Evolutionary conservation across 495 filamentous ascomycete species (phyloP), one percentile per base, ranked within the genome.

Genomic region (Penicillium malachiteum): DNA sequence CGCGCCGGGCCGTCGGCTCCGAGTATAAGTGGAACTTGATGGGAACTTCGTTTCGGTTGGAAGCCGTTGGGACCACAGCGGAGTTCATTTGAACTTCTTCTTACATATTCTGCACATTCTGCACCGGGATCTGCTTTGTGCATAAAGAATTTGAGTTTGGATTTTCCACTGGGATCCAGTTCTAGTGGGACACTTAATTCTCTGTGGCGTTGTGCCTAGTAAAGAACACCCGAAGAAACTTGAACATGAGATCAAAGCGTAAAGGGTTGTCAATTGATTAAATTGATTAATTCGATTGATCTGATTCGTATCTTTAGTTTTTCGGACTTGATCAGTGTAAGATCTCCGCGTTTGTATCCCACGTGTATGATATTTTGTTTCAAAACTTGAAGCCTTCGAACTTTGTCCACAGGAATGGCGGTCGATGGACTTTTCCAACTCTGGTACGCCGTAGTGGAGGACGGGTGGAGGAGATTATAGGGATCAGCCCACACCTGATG

Each of bases 401-500:
- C 34, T 37, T 9, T 37, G 12, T 48, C n/a, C 45, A 44, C 32
- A 44, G 44, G 17, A 37, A 49, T 6, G 13, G 16, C 11, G 43
- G 44, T 33, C 52, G 35, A 48, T 50, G 43, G 40, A 10, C 34
- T 3, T 37, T 42, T 55, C 48, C 30, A 31, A 11, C 17, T 26
- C 53, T 18, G 18, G 31, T 9, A 44, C 21, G 17, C 32, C 49
- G 11, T 37, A 26, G 53, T 52, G 48, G 48, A 51, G 16, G 34
- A 4, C 21, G 21, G 38, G 57, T 43, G 48, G 47, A 49, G 63
- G 63, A 63, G 48, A 67, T 64, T 65, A 48, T 56, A 65, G 39
- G 59, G 59, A 65, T 65, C 65, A 65, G 59, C 54, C 59, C 56
- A 65, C 48, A 52, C 52, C 48, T 26, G 52, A 50, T 55, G 17